Percentiles rank a stretch among this genome's conserved stretches.
Evolutionary conservation across 495 filamentous ascomycete genomes (phyloP).

Genomic region (Hypoxylon perforatum): DNA sequence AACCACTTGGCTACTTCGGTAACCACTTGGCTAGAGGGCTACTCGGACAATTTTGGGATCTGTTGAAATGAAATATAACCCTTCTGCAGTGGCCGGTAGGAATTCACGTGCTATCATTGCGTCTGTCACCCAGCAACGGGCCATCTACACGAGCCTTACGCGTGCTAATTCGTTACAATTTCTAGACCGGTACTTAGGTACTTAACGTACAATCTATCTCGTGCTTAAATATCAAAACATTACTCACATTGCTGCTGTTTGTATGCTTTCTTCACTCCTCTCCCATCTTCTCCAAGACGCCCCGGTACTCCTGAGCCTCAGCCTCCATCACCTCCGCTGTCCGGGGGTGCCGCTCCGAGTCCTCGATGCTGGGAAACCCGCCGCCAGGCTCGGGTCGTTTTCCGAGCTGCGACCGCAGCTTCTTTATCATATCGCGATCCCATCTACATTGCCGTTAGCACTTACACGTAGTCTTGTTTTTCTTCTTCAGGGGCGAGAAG

Average conservation of each 20-base stretch:
- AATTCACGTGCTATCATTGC: too few species aligned
- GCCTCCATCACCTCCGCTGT: constrained; percentile 78
- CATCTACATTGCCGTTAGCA: constrained; percentile 26
- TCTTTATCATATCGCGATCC: constrained; percentile 28
- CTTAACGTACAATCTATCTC: background rate
- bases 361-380: constrained; percentile 66
- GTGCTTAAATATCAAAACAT: background rate
- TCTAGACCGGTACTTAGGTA: too few species aligned
- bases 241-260: background rate
- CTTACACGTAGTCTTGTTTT: background rate
- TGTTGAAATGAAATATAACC: background rate
- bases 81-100: background rate
- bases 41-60: too few species aligned
- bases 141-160: too few species aligned
- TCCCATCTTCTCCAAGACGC: constrained; percentile 51
- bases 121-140: too few species aligned
- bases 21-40: background rate
- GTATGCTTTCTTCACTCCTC: constrained; percentile 16
- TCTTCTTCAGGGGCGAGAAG: background rate
- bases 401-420: constrained; percentile 15
- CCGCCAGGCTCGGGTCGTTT: constrained; percentile 55
- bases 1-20: background rate
- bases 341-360: constrained; percentile 75
- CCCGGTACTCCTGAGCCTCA: constrained; percentile 76
- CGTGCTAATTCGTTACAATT: too few species aligned